phyloP scores from a whole-genome alignment of 1,139 yeast species.

The Pneumocystis canis region DNA sequence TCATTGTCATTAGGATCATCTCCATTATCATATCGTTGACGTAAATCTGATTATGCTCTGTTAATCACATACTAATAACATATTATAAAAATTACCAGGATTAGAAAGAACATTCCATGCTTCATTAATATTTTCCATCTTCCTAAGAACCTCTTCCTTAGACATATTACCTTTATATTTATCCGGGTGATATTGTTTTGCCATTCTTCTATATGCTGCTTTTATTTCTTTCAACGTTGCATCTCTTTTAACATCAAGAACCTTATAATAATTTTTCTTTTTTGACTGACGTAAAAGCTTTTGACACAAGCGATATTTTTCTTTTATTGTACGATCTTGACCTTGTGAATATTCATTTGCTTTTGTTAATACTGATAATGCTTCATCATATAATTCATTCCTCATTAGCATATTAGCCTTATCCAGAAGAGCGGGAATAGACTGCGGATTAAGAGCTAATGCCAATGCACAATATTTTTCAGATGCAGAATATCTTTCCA shows the following conservation, averaged over 20 bases:
- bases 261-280: constrained; percentile 65
- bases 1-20: constrained; percentile 30
- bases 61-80: not conserved
- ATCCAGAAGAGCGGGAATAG: constrained; percentile 35
- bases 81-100: not conserved
- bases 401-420: constrained; percentile 33
- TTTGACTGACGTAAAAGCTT: constrained; percentile 39
- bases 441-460: constrained; percentile 25
- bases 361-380: constrained; percentile 28
- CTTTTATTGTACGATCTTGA: constrained; percentile 32
- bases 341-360: constrained; percentile 33
- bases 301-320: constrained; percentile 39
- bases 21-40: constrained; percentile 52
- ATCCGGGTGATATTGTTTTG: constrained; percentile 82
- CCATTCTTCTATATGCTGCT: constrained; percentile 64
- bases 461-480: constrained; percentile 27
- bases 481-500: constrained; percentile 22
- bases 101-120: constrained; percentile 79
- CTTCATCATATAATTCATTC: constrained; percentile 33
- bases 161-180: constrained; percentile 53
- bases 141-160: constrained; percentile 58
- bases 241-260: constrained; percentile 49
- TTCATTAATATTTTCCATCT: constrained; percentile 84
- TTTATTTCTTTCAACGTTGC: constrained; percentile 66
- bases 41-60: constrained; percentile 32